Base-by-base conservation (phyloP, 306 rosid genomes). In the Medicago ruthenica region DNA sequence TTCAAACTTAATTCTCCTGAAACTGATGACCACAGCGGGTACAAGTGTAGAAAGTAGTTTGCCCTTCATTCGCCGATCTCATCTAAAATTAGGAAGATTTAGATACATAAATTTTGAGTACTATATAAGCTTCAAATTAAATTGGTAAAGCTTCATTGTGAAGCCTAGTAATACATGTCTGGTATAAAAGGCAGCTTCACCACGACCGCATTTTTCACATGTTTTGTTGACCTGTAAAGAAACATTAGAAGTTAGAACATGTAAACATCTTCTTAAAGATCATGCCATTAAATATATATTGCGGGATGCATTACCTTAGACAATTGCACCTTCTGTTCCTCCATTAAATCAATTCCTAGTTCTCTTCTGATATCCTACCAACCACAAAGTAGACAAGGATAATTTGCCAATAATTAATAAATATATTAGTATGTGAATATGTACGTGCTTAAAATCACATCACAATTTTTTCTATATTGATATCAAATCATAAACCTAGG, bases 201-300 rank as follows among this genome's bases (percentile, higher is more conserved):
- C 93, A 75, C 87, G 86, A 20, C 90, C 96, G 58, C 98, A 93
- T 72, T 93, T 90, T 48, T 93, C 98, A 72, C 96, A 92, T 79
- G 60, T 88, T 70, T 82, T 86, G 84, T 86, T 87, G 53, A 82
- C 89, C 94, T 92, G 85, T 62, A 34, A 79, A 61, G 51, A 67
- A 68, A 20, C 22, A 24, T 58, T 9, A 62, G 57, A 55, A n/a
- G n/a, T 70, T 21, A 31, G 67, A 45, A 69, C 20, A 76, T 36
- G 31, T 27, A 53, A 72, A 71, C 13, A 11, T 7, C 18, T 31
- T 9, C 34, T 50, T 14, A 41, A 69, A 54, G 14, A 55, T 36
- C 44, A 60, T 66, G 79, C 15, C 42, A 41, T 11, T 47, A 37
- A 9, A 69, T 66, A 53, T 47, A 9, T 15, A 62, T 41, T 16